These are phyloP conservation scores for Candida yuanshanica DNA, from an alignment of 805 yeast genomes.

Conservation along the genomic window DNA sequence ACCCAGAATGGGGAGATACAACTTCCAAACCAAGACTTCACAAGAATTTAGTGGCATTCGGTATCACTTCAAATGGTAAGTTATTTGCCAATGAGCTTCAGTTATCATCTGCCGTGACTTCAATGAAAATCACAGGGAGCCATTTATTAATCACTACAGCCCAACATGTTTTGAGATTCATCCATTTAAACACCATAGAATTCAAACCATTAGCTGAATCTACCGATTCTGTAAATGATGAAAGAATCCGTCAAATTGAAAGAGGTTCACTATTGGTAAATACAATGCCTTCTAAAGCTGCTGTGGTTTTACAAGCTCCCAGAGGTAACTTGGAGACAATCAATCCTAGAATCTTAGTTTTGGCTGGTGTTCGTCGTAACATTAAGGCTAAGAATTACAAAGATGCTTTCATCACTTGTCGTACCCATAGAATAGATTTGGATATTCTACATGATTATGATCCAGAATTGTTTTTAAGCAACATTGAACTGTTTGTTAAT, in stretches of 20 bases:
- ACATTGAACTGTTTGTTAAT: conserved; percentile 60
- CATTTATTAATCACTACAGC: conserved; percentile 83
- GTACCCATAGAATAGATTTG: conserved; percentile 86
- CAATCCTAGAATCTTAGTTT: conserved; percentile 86
- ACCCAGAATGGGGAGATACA: conserved; percentile 4
- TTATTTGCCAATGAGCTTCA: conserved; percentile 57
- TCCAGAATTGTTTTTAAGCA: conserved; percentile 59
- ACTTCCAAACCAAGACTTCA: conserved; percentile 11
- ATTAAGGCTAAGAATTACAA: conserved; percentile 54
- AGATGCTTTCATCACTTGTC: conserved; percentile 77
- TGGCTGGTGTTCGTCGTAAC: conserved; percentile 70
- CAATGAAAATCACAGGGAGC: conserved; percentile 65
- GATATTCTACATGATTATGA: conserved; percentile 87
- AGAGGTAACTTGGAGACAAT: conserved; percentile 95
- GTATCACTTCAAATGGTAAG: conserved; percentile 71
- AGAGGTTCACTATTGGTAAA: conserved; percentile 85
- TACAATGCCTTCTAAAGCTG: conserved; percentile 73
- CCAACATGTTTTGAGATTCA: conserved; percentile 74
- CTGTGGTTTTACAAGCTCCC: conserved; percentile 87
- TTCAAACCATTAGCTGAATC: conserved; percentile 35
- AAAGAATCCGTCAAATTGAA: conserved; percentile 83
- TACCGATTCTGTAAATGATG: conserved; percentile 48
- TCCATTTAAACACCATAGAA: conserved; percentile 51
- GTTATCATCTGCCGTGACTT: conserved; percentile 73
- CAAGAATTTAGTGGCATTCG: conserved; percentile 46